Base-by-base conservation (phyloP, 495 filamentous ascomycete genomes). In the Choiromyces venosus region DNA sequence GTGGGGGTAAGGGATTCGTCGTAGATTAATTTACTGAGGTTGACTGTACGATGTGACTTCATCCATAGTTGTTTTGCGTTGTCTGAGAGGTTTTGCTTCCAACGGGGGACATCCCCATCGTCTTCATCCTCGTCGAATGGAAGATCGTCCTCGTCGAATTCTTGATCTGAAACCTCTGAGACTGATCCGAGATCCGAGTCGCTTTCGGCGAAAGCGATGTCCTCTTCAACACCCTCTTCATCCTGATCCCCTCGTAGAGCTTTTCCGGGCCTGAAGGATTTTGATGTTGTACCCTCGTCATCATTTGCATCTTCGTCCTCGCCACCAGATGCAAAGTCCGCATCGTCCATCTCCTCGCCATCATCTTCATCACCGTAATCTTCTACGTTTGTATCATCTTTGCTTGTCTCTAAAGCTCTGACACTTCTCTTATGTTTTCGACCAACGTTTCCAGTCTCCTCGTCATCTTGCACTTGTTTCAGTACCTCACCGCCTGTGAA, bases 141-240 rank as follows among this genome's bases (percentile, higher is more conserved):
- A 21, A 87, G 85, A 12, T 82, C 81, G 33, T 84, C 89, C 74
- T 90, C 89, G 37, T 93, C 88, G 3, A 90, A 75, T 25, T 87
- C 85, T 68, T 87, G 85, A 39, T 89, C 88, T 14, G 80, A 75
- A 18, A 88, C 89, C 5, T 85, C 90, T n/a, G 91, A 96, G 44
- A 97, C 83, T 19, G 95, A 97, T 18, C 95, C 95, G 4, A 98
- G 84, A 81, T 98, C 96, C 9, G 94, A 97, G 80, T 99, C 95
- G 78, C 91, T 95, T 78, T 98, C 94, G 1, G 94, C 94, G 82
- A 97, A 99, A n/a, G 88, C 91, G 75, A 97, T 73, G 65, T 88
- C 90, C 56, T 88, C 90, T 42, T 89, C 88, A 18, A 85, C 83
- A 10, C 80, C 84, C 12, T 66, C 77, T 52, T 84, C 83, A 40